phyloP scores from a whole-genome alignment of 2,329 filamentous ascomycete species.

The Grosmannia penicillata region DNA sequence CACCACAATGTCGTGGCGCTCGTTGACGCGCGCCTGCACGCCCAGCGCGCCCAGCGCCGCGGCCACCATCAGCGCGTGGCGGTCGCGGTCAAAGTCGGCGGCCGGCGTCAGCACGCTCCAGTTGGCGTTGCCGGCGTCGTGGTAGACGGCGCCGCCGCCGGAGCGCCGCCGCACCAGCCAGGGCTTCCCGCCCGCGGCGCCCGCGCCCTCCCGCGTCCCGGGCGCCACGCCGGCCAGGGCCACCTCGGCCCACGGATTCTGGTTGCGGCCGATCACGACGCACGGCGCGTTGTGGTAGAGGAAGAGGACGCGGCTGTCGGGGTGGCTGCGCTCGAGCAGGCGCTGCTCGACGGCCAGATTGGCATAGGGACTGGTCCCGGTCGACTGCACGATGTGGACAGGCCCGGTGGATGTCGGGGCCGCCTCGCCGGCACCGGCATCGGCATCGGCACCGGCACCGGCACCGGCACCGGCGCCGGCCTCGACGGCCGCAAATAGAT shows the following conservation, averaged over 20 bases:
- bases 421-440: neutral
- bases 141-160: conserved; percentile 87
- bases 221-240: conserved; percentile 48
- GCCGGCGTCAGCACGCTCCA: conserved; percentile 83
- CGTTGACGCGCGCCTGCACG: conserved; percentile 70
- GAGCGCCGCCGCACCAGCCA: conserved; percentile 66
- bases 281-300: conserved; percentile 80
- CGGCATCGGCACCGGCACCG: neutral
- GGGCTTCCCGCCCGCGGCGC: conserved; percentile 27
- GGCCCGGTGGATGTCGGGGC: neutral
- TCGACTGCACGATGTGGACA: conserved; percentile 57
- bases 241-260: conserved; percentile 93
- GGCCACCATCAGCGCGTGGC: conserved; percentile 85
- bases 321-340: conserved; percentile 59
- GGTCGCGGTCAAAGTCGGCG: conserved; percentile 62
- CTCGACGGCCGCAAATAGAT: conserved; percentile 25
- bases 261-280: conserved; percentile 86
- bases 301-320: conserved; percentile 64
- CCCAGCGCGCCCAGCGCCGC: conserved; percentile 54
- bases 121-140: conserved; percentile 86
- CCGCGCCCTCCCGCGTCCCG: conserved; percentile 18
- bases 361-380: conserved; percentile 59
- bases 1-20: conserved; percentile 84
- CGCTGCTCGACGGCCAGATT: conserved; percentile 93
- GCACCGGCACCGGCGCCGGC: conserved; percentile 22